Percentiles rank a stretch among this genome's conserved stretches.
phyloP scores from a whole-genome alignment of 2,329 filamentous ascomycete species.

The Fusarium duplospermum region DNA sequence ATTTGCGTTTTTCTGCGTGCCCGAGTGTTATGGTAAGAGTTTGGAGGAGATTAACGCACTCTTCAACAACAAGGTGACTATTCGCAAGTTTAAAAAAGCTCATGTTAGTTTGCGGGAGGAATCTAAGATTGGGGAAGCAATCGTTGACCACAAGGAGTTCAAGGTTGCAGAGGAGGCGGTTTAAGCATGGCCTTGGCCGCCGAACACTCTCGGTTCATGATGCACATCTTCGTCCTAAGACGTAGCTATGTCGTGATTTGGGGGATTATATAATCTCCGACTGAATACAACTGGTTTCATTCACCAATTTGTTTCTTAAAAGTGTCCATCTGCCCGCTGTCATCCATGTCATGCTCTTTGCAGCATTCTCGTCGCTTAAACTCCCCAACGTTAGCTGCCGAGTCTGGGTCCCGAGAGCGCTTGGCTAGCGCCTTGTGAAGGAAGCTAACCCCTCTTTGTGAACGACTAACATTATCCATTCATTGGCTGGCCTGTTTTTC shows the following conservation, averaged over 20 bases:
- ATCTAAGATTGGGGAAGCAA: not conserved
- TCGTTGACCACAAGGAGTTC: not conserved
- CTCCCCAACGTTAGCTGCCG: not conserved
- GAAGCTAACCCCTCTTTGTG: not conserved
- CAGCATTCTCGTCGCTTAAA: not conserved
- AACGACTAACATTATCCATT: not conserved
- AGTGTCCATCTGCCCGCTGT: not conserved
- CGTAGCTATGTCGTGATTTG: not conserved
- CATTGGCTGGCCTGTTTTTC: not conserved
- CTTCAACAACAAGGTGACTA: slow-evolving; percentile 27
- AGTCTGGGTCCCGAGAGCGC: not conserved
- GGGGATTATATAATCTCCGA: not conserved
- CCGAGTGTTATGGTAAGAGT: slow-evolving; percentile 36
- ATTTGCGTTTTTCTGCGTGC: slow-evolving; percentile 35
- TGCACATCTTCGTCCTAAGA: not conserved
- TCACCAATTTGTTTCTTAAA: not conserved
- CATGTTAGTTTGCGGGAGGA: not conserved
- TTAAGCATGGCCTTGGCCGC: not conserved
- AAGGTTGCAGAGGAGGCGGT: not conserved
- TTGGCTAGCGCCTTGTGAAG: not conserved
- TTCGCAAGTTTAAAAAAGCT: slow-evolving; percentile 35
- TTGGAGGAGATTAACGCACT: slow-evolving; percentile 43
- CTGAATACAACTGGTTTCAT: not conserved
- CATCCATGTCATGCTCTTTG: not conserved
- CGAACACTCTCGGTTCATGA: not conserved